phyloP scores from a whole-genome alignment of 177 flowering plant genomes.

The Vitis hybrid region DNA sequence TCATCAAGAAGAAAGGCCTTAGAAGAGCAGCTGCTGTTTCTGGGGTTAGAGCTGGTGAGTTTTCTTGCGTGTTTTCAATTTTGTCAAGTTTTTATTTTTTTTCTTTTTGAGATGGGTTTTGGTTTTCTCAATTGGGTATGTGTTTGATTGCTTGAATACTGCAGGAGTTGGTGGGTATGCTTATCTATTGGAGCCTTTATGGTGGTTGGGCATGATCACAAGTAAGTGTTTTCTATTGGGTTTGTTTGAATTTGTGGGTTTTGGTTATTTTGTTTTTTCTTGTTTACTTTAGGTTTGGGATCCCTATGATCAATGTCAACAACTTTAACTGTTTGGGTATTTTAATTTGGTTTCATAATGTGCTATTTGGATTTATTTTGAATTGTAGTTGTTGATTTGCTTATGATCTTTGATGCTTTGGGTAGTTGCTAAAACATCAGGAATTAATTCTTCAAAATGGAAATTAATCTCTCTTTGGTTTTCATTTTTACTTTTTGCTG shows the following conservation, averaged over 20 bases:
- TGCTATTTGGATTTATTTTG: no score
- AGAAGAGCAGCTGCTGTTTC: constrained; percentile 68
- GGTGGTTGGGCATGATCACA: constrained; percentile 90
- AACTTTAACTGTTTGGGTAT: no score
- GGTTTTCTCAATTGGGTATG: constrained; percentile 25
- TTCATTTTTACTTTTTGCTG: no score
- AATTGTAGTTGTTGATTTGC: no score
- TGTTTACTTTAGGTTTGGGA: not conserved
- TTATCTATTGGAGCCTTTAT: constrained; percentile 82
- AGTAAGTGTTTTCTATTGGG: constrained; percentile 43
- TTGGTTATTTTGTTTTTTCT: not conserved
- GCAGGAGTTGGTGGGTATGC: constrained; percentile 79
- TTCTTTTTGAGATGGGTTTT: constrained; percentile 11
- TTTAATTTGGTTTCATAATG: no score
- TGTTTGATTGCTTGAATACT: constrained; percentile 11
- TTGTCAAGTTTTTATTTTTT: not conserved
- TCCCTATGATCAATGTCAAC: no score
- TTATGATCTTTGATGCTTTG: no score
- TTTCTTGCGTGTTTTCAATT: not conserved
- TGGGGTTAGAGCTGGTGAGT: constrained; percentile 77
- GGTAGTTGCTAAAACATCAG: no score
- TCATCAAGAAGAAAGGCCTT: constrained; percentile 84
- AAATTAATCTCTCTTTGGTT: no score
- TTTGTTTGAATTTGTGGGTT: not conserved
- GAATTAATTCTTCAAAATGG: no score